A percentile compares a stretch with the other conserved stretches of the same genome.
Evolutionary conservation across 768 basidiomycete genomes (phyloP).

Genomic region (Rhodosporidiobolus odoratus): DNA sequence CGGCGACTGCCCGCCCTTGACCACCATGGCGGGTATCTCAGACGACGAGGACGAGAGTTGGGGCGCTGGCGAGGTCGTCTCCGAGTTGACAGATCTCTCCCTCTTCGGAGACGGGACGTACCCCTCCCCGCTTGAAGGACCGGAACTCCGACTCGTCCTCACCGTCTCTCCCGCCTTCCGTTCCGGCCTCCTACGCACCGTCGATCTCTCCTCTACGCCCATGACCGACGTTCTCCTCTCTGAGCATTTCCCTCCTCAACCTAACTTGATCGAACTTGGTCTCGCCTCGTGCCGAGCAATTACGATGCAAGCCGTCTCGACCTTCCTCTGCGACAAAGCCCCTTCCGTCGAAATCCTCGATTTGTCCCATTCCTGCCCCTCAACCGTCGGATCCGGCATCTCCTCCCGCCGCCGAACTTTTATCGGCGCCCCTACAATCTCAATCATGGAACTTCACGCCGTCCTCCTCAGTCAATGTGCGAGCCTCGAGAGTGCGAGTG

Average conservation of each 20-base stretch:
- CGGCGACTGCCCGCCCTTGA: conserved; percentile 34
- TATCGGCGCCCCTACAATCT: conserved; percentile 46
- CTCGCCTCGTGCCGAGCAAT: conserved; percentile 77
- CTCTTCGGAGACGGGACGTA: conserved; percentile 86
- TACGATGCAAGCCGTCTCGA: conserved; percentile 59
- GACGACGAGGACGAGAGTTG: conserved; percentile 30
- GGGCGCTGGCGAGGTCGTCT: conserved; percentile 33
- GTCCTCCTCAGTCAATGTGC: conserved; percentile 51
- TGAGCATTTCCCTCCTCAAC: conserved; percentile 59
- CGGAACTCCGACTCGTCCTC: conserved; percentile 65
- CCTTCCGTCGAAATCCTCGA: conserved; percentile 79
- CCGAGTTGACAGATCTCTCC: conserved; percentile 63
- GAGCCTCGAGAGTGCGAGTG: conserved; percentile 31
- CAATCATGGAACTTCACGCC: conserved; percentile 58
- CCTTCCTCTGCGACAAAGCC: conserved; percentile 65
- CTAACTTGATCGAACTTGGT: conserved; percentile 74
- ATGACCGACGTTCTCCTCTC: conserved; percentile 58
- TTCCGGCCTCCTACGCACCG: conserved; percentile 68
- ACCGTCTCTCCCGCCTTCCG: conserved; percentile 71
- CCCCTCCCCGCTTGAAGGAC: conserved; percentile 61
- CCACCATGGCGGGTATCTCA: conserved; percentile 27
- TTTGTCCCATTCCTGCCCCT: conserved; percentile 64
- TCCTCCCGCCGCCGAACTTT: conserved; percentile 61
- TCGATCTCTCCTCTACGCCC: conserved; percentile 82
- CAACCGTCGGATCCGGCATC: conserved; percentile 54